Conservation (phyloP, 345 rosid species). For the Lumnitzera littorea region DNA sequence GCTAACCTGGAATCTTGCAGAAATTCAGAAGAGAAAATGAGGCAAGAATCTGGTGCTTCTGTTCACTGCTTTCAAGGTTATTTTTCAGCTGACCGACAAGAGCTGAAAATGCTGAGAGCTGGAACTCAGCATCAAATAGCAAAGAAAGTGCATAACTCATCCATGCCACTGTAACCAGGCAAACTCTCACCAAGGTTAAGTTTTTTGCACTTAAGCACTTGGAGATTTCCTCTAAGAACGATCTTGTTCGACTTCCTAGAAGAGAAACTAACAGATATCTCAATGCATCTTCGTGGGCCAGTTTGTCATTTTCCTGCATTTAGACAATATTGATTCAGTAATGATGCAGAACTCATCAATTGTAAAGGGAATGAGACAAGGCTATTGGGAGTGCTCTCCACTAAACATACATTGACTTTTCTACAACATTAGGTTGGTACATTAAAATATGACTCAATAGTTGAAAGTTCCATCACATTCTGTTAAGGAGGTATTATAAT, state of each 20-base stretch:
- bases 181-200: slow-evolving; percentile 21
- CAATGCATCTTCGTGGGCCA: slow-evolving; percentile 25
- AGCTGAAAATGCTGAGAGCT: slow-evolving; percentile 31
- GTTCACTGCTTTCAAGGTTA: slow-evolving; percentile 27
- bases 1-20: slow-evolving; percentile 44
- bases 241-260: slow-evolving; percentile 21
- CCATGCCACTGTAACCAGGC: slow-evolving; percentile 43
- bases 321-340: background rate
- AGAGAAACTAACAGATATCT: slow-evolving; percentile 34
- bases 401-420: no score
- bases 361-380: no score
- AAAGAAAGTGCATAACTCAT: slow-evolving; percentile 40
- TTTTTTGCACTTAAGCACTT: slow-evolving; percentile 33
- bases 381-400: no score
- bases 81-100: slow-evolving; percentile 39
- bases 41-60: slow-evolving; percentile 39
- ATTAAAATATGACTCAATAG: no score
- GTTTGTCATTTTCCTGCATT: slow-evolving; percentile 37
- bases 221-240: slow-evolving; percentile 34
- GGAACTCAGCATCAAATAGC: slow-evolving; percentile 19
- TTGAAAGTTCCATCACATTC: no score
- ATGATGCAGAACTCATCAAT: no score
- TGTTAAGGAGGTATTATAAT: no score
- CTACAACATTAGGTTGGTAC: no score
- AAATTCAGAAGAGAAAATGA: slow-evolving; percentile 44